phyloP scores from a whole-genome alignment of 345 rosid species.

The Murraya koenigii region DNA sequence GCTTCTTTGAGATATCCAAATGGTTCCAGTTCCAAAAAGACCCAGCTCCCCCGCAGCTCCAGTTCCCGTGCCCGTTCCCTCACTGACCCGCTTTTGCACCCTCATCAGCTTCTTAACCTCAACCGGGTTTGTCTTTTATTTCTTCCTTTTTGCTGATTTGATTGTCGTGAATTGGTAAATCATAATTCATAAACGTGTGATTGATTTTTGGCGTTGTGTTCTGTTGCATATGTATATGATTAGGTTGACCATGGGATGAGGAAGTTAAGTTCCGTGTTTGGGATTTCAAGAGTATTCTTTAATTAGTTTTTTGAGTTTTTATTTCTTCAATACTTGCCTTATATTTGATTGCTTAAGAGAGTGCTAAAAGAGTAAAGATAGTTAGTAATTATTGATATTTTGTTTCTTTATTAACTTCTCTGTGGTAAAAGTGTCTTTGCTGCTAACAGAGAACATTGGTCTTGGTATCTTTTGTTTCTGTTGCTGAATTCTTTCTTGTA shows the following conservation, averaged over 20 bases:
- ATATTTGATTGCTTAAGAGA: not conserved
- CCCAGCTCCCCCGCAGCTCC: slow-evolving; percentile 80
- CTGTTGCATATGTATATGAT: not conserved
- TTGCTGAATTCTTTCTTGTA: not conserved
- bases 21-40: slow-evolving; percentile 52
- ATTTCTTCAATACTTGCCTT: not conserved
- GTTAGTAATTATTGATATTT: not conserved
- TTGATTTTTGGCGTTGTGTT: too few relatives aligned
- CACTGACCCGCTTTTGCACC: slow-evolving; percentile 82
- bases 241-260: not conserved
- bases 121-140: slow-evolving; percentile 52
- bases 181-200: not conserved
- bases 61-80: slow-evolving; percentile 84
- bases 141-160: not conserved
- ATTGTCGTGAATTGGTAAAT: not conserved
- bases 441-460: not conserved
- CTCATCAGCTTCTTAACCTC: slow-evolving; percentile 82
- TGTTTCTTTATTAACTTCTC: not conserved
- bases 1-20: slow-evolving; percentile 63
- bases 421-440: not conserved
- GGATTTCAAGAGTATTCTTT: not conserved
- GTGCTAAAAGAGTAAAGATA: not conserved
- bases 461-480: not conserved
- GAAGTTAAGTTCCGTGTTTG: not conserved
- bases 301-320: not conserved